These are phyloP conservation scores for Cystobasidium tubakii DNA, from an alignment of 768 basidiomycete species.

Conservation along the genomic window DNA sequence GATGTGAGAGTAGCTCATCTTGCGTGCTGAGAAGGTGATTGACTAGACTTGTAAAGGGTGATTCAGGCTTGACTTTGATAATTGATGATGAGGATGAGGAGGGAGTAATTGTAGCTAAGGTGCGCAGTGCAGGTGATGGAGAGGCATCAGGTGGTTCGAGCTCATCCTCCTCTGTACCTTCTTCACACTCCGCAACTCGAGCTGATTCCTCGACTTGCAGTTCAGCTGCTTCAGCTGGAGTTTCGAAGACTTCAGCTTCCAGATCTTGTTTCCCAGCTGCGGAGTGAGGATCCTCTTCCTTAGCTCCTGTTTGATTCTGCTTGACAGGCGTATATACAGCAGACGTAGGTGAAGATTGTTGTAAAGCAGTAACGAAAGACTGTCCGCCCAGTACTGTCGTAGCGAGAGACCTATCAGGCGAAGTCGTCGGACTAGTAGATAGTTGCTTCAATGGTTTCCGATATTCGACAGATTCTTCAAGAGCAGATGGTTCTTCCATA, in stretches of 20 bases:
- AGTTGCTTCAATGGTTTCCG: background rate
- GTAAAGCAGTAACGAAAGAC: background rate
- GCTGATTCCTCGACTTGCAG: background rate
- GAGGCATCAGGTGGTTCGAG: slow-evolving; percentile 7
- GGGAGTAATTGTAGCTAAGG: slow-evolving; percentile 18
- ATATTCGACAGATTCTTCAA: background rate
- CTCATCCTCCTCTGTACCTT: background rate
- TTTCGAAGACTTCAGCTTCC: background rate
- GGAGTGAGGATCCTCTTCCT: background rate
- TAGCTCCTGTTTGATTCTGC: background rate
- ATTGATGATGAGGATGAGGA: slow-evolving; percentile 29
- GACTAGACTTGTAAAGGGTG: slow-evolving; percentile 24
- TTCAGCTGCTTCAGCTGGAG: background rate
- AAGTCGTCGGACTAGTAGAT: background rate
- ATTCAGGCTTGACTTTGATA: slow-evolving; percentile 11
- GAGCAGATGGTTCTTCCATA: slow-evolving; percentile 17
- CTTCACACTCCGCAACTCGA: background rate
- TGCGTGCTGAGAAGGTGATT: slow-evolving; percentile 21
- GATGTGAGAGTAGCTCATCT: slow-evolving; percentile 27
- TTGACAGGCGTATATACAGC: background rate
- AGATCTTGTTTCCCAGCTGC: background rate
- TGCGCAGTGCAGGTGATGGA: background rate
- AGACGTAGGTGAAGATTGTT: background rate
- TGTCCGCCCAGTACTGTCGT: background rate
- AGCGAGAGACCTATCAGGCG: background rate